phyloP scores from a whole-genome alignment of 116 monocot species.

The Zostera marina region DNA sequence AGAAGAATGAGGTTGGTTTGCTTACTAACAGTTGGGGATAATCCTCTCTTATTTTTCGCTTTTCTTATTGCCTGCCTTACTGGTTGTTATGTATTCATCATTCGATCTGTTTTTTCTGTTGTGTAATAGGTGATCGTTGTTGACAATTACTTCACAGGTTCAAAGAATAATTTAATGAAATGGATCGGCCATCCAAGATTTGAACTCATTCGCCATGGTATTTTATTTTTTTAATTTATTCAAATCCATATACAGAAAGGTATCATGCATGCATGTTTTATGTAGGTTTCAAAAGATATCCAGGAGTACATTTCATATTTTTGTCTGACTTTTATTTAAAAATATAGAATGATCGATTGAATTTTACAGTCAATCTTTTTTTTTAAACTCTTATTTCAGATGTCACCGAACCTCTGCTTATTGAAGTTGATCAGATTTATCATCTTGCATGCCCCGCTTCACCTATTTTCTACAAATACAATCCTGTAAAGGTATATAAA shows the following conservation, averaged over 20 bases:
- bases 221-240: not conserved
- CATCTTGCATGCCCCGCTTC: constrained; percentile 19
- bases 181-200: constrained; percentile 15
- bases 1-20: constrained; percentile 9
- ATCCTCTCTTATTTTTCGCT: not conserved
- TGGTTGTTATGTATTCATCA: not conserved
- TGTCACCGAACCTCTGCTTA: constrained; percentile 12
- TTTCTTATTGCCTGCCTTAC: not conserved
- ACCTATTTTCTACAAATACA: constrained; percentile 13
- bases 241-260: no score
- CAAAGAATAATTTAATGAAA: constrained; percentile 15
- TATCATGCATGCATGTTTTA: no score
- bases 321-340: not conserved
- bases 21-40: not conserved
- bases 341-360: not conserved
- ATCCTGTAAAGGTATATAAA: constrained; percentile 11
- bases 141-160: constrained; percentile 14
- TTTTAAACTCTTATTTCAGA: constrained; percentile 3
- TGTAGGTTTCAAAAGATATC: not conserved
- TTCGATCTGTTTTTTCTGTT: not conserved
- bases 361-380: not conserved
- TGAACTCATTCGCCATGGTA: constrained; percentile 13
- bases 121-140: constrained; percentile 9
- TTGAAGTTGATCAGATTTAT: constrained; percentile 19
- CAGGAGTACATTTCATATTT: not conserved